Conservation (phyloP, 1,139 yeast genomes). For the Yamadazyma atmosphaerica region DNA sequence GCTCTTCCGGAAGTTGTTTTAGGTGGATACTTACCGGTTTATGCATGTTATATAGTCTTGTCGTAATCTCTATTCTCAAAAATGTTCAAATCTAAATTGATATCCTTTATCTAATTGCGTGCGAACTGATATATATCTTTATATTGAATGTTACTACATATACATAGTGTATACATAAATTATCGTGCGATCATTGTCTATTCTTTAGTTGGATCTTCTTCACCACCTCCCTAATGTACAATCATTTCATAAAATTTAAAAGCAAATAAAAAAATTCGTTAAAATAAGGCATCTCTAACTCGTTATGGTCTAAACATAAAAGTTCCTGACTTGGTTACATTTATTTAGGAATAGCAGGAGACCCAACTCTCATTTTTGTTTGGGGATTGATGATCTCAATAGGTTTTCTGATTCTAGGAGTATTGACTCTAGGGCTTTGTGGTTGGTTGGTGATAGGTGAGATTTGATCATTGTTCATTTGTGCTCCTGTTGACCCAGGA, state of each 20-base stretch:
- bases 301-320: neutral
- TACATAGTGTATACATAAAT: conserved; percentile 1
- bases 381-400: conserved; percentile 79
- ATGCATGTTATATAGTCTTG: neutral
- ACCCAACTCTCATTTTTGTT: conserved; percentile 66
- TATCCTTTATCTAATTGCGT: no score
- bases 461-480: conserved; percentile 11
- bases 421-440: conserved; percentile 40
- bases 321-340: neutral
- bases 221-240: conserved; percentile 2
- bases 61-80: no score
- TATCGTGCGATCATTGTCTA: conserved; percentile 2
- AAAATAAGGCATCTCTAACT: conserved; percentile 1
- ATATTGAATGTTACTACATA: no score
- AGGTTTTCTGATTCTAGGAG: conserved; percentile 62
- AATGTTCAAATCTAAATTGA: no score
- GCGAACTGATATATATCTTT: no score
- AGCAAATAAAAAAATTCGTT: conserved; percentile 1
- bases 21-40: conserved; percentile 3
- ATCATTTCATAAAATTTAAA: conserved; percentile 1
- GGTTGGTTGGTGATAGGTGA: conserved; percentile 12
- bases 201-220: neutral
- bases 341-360: conserved; percentile 38
- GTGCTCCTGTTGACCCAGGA: conserved; percentile 31
- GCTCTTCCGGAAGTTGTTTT: conserved; percentile 10